Evolutionary conservation across 1,139 yeast genomes (phyloP).

Genomic region (Torulaspora globosa): DNA sequence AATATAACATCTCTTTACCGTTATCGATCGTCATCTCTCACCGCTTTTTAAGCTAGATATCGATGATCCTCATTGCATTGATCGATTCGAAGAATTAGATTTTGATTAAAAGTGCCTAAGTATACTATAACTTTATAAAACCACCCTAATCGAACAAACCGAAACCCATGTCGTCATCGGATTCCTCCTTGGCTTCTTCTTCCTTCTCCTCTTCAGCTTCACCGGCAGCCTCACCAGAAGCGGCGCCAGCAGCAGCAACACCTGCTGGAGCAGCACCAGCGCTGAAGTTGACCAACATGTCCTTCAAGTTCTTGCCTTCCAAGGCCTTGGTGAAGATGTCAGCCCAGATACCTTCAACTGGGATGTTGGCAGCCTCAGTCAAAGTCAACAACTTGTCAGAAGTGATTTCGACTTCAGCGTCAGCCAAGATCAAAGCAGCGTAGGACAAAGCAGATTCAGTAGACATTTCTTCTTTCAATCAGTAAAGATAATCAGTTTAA

Average conservation of each 20-base stretch:
- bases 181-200: slow-evolving; percentile 60
- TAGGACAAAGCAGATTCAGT: slow-evolving; percentile 79
- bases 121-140: slow-evolving; percentile 7
- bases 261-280: slow-evolving; percentile 64
- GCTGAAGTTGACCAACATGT: slow-evolving; percentile 70
- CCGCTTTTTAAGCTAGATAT: too few species aligned
- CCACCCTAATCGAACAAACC: slow-evolving; percentile 69
- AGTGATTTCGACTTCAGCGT: slow-evolving; percentile 74
- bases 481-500: slow-evolving; percentile 55
- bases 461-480: slow-evolving; percentile 50
- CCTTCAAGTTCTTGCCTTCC: slow-evolving; percentile 72
- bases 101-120: slow-evolving; percentile 13
- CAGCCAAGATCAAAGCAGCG: slow-evolving; percentile 87
- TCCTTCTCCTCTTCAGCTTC: slow-evolving; percentile 56
- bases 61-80: too few species aligned
- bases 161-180: slow-evolving; percentile 78
- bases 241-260: slow-evolving; percentile 54
- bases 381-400: slow-evolving; percentile 71
- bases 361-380: slow-evolving; percentile 63
- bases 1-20: slow-evolving; percentile 18
- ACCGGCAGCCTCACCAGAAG: slow-evolving; percentile 54
- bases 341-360: slow-evolving; percentile 74
- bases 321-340: slow-evolving; percentile 79
- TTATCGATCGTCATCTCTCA: slow-evolving; percentile 13
- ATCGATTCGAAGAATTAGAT: background rate